Base-by-base conservation (phyloP, 2,329 filamentous ascomycete genomes). In the Alternaria novae-zelandiae region DNA sequence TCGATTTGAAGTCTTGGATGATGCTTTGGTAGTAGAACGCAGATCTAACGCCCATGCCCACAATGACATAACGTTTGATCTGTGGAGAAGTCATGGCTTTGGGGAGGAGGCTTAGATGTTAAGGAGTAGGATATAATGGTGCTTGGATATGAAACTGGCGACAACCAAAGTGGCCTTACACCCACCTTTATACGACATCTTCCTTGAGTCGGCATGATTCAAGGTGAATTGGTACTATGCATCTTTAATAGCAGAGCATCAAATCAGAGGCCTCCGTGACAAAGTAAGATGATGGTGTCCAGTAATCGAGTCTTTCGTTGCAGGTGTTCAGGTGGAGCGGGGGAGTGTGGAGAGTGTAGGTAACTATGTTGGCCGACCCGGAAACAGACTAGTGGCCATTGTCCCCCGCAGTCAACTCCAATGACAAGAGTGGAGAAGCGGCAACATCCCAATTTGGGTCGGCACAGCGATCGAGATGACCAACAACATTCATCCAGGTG, bases 21-120 rank as follows among this genome's bases (percentile, higher is more conserved):
- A 89, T 88, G 46, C 86, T 86, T 1, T 83, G 84, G 79, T 88
- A 89, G 78, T 87, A 89, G 81, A 89, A 88, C 59, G 82, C 83
- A n/a, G 87, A 84, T 13, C 87, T 84, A n/a, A 86, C 86, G 20
- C 87, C 87, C 2, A 85, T 86, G 71, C 87, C 87, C 12, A 89
- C 82, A 30, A 88, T 77, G 72, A 86, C 86, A 68, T 88, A 88
- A 41, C 58, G 62, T 54, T 74, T 74, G 49, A 59, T 23, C 12
- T 54, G 49, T 20, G 57, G 26, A 36, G 36, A 45, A 59, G 49
- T 12, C 57, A 59, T 59, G 13, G 4, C 32, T 21, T 5, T 3
- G 3, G 25, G 23, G 11, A 11, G 5, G 6, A 12, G 41, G 13
- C 9, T 11, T 7, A 9, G 5, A n/a, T 32, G 4, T 6, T 3